Conservation (phyloP, 441 rosid species). For the Gossypium davidsonii region DNA sequence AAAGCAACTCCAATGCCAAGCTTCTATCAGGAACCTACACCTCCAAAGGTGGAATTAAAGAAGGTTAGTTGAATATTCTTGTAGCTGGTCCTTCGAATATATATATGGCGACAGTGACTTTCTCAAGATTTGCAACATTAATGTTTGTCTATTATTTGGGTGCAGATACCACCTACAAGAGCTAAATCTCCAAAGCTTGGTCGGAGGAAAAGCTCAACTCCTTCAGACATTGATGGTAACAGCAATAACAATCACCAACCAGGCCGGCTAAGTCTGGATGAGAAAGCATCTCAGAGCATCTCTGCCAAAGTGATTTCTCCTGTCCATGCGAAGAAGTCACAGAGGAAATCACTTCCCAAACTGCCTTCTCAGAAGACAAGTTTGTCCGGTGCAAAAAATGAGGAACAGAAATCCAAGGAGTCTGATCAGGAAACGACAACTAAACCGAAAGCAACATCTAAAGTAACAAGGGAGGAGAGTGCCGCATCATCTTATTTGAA, state of each 20-base stretch:
- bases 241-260: constrained; percentile 25
- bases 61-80: constrained; percentile 39
- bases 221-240: constrained; percentile 48
- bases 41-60: constrained; percentile 77
- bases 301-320: constrained; percentile 45
- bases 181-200: constrained; percentile 99
- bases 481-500: background rate
- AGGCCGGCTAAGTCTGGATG: constrained; percentile 72
- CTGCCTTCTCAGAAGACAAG: constrained; percentile 74
- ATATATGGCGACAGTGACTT: background rate
- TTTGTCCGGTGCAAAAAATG: constrained; percentile 28
- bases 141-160: constrained; percentile 17
- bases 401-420: constrained; percentile 29
- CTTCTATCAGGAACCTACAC: constrained; percentile 94
- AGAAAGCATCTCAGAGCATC: constrained; percentile 35
- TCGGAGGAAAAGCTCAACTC: constrained; percentile 52
- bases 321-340: constrained; percentile 53
- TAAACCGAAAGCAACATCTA: background rate
- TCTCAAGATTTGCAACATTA: background rate
- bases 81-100: background rate
- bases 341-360: constrained; percentile 79
- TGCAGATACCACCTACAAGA: constrained; percentile 82
- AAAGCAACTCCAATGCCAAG: constrained; percentile 99
- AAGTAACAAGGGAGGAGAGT: background rate
- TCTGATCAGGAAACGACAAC: constrained; percentile 30